Base-by-base conservation (phyloP, 371 early-diverging fungal species). In the Dentiscutata heterogama region DNA sequence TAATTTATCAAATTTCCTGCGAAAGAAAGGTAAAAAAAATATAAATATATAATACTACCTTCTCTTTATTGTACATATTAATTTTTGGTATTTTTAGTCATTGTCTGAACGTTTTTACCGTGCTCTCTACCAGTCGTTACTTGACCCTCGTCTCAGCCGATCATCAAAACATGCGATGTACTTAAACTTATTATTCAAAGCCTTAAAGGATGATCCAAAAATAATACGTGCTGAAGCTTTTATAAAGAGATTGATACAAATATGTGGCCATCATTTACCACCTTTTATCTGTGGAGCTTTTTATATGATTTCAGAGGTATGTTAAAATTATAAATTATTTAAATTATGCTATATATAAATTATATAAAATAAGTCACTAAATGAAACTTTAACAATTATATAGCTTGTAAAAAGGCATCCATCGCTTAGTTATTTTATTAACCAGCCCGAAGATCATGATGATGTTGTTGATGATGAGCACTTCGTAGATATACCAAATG, bases 121-220 rank as follows among this genome's bases (percentile, higher is more conserved):
- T 65, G 90, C 94, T 1, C 86, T 98, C 10, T 98, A 98, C 84
- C 95, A 92, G 78, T 94, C 97, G 6, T 87, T 99, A 67, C 85
- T 97, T 35, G 97, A 98, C 83, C 90, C 92, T 51, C 93, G 98
- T 39, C 86, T 97, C 25, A 86, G 92, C 56, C 87, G 88, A 61
- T 90, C 94, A 5, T 95, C 97, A 46, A 97, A 97, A 86, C 97
- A 97, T 84, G 94, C 96, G 68, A 91, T 96, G 92, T 98, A 95
- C 85, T 89, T 98, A 81, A 99, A 99, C 84, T 87, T 99, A 31
- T 88, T 99, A 14, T 97, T 89, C 90, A 92, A 94, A 80, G 92
- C 97, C 7, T 86, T 99, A 29, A 93, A 92, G 80, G 89, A 92
- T 51, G 99, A 99, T 86, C 61, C 85, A 16, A 89, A 91, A 72